Base-by-base conservation (phyloP, 495 filamentous ascomycete genomes). In the Thermothielavioides terrestris region DNA sequence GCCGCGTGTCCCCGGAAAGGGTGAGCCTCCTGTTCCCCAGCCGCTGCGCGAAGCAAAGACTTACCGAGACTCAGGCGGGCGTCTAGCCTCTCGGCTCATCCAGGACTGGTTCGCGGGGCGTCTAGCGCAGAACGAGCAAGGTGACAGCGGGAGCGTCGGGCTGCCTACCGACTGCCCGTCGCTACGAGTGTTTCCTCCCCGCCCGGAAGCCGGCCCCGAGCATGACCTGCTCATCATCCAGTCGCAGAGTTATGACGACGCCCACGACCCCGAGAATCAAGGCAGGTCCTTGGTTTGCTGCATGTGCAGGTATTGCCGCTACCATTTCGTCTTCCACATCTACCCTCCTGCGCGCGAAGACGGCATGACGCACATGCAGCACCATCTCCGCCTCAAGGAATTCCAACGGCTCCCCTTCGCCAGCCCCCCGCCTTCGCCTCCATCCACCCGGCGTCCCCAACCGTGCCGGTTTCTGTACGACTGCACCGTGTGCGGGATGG, bases 401-500 rank as follows among this genome's bases (percentile, higher is more conserved):
- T 20, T 46, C 1, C 40, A 56, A 2, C 38, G 31, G 4, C 41
- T 49, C 32, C 3, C 10, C 12, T 12, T 15, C 5, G 17, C 30
- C 6, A 50, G 42, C 2, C 25, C 39, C 1, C 45, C 36, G 4
- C 6, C 21, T 10, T 20, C 32, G 2, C 23, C 22, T 6, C 3
- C 32, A 1, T 25, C 42, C 23, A 46, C 64, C 44, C 49, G 71
- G 48, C 67, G 73, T 49, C 61, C 59, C 4, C 2, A 57, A 4
- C 9, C 44, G n/a, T 42, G 50, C 31, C 34, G 12, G 23, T 53
- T 58, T 14, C 50, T 60, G 26, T 90, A 82, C 59, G 65, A 68
- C 50, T 94, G 88, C 63, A 81, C 81, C 0, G 67, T 68, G 18
- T 67, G 64, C 49, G 14, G 35, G 15, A 30, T 54, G n/a, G 23